Evolutionary conservation across 495 filamentous ascomycete species (phyloP).

Genomic region (Aspergillus biplanus): DNA sequence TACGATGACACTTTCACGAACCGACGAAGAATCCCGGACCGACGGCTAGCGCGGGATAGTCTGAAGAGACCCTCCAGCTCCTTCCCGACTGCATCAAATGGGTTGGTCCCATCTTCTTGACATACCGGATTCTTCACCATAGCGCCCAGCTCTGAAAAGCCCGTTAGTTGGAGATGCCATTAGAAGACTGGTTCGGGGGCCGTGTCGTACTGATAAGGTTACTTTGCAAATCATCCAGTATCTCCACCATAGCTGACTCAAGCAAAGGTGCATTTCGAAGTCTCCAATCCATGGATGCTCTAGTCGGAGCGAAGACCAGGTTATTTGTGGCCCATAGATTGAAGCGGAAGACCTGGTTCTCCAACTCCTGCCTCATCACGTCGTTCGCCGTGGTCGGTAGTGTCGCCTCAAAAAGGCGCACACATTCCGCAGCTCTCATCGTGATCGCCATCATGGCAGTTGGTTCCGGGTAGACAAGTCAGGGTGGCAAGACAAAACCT

Average conservation of each 20-base stretch:
- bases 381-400: background rate
- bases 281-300: constrained; percentile 29
- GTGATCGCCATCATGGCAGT: background rate
- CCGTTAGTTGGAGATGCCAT: background rate
- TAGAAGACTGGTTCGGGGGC: background rate
- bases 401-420: background rate
- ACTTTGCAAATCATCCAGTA: constrained; percentile 19
- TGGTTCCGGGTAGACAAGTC: background rate
- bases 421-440: constrained; percentile 6
- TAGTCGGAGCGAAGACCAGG: constrained; percentile 18
- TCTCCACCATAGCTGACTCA: constrained; percentile 18
- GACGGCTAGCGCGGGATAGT: constrained; percentile 22
- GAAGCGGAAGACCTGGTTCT: constrained; percentile 27
- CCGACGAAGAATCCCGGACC: constrained; percentile 25
- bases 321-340: constrained; percentile 26
- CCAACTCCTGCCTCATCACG: background rate
- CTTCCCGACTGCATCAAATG: background rate
- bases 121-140: background rate
- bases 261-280: constrained; percentile 23
- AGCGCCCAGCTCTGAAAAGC: background rate
- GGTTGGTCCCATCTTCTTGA: background rate
- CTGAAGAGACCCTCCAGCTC: constrained; percentile 21
- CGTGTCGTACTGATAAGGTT: constrained; percentile 9
- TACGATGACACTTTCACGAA: constrained; percentile 18
- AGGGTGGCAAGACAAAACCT: background rate